phyloP scores from a whole-genome alignment of 2,329 filamentous ascomycete genomes.

The Pseudogymnoascus sp. region DNA sequence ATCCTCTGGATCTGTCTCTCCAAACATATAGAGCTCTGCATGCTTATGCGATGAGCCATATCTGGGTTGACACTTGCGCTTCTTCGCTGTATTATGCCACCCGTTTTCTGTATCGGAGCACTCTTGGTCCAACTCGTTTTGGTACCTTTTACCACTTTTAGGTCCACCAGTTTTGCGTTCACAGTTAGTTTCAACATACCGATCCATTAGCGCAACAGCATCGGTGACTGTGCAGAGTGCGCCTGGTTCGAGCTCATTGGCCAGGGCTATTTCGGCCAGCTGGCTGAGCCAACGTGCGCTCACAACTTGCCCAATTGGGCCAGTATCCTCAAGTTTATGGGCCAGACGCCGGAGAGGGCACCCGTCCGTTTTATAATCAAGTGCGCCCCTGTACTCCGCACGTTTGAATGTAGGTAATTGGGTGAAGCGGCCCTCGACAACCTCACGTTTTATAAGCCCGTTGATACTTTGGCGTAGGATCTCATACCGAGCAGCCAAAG shows the following conservation, averaged over 20 bases:
- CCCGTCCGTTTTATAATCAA: background rate
- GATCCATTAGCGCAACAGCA: background rate
- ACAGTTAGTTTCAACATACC: background rate
- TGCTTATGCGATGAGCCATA: background rate
- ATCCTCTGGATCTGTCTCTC: background rate
- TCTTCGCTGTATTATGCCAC: background rate
- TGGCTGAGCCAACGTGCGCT: background rate
- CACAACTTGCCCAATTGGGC: background rate
- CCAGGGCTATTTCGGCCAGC: background rate
- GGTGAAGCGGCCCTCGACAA: too few species aligned
- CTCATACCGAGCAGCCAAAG: constrained; percentile 22
- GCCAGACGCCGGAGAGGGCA: background rate
- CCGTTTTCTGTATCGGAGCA: background rate
- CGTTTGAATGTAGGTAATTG: background rate
- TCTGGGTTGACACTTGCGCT: background rate
- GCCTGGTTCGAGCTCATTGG: background rate
- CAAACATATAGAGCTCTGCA: background rate
- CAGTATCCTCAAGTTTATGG: background rate
- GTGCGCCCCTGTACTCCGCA: background rate
- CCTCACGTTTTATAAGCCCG: constrained; percentile 17
- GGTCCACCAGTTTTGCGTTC: background rate
- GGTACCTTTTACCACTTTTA: background rate
- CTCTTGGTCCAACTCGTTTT: background rate
- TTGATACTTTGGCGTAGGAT: constrained; percentile 24
- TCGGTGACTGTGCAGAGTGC: background rate